Percentiles rank a stretch among this genome's conserved stretches.
Conservation (phyloP, 176 grass and related monocot genomes). For the Juncus inflexus region DNA sequence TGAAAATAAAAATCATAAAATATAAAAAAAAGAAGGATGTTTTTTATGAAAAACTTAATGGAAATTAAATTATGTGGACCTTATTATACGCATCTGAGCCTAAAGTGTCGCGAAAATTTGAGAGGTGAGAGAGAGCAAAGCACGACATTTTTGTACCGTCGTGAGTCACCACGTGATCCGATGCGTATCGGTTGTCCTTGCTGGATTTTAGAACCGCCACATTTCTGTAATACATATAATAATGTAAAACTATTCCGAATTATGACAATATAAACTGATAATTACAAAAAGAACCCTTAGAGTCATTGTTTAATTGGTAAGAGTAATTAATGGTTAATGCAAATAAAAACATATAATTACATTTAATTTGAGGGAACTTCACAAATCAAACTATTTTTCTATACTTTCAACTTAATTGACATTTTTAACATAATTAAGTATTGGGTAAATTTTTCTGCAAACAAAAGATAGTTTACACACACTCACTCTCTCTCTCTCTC, state of each 20-base stretch:
- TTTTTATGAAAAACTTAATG: neutral
- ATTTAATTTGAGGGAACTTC: too few relatives aligned
- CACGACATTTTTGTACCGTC: constrained; percentile 77
- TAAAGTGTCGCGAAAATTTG: constrained; percentile 55
- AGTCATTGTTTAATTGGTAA: neutral
- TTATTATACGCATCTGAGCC: constrained; percentile 67
- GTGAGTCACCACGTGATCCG: constrained; percentile 73
- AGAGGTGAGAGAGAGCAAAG: constrained; percentile 56
- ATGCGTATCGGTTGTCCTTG: constrained; percentile 72
- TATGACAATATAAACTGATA: too few relatives aligned
- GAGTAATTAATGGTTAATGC: neutral
- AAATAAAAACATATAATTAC: neutral
- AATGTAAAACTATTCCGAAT: neutral
- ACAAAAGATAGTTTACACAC: too few relatives aligned
- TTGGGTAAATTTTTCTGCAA: too few relatives aligned
- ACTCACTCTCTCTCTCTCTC: too few relatives aligned
- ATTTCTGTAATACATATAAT: constrained; percentile 34
- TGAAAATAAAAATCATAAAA: neutral
- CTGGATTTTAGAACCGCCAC: constrained; percentile 76
- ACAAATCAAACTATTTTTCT: too few relatives aligned
- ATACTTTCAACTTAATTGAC: too few relatives aligned
- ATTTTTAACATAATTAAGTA: too few relatives aligned
- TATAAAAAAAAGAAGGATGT: neutral
- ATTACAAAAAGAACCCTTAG: too few relatives aligned
- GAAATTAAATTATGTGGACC: constrained; percentile 32